A percentile compares a stretch with the other conserved stretches of the same genome.
phyloP scores from a whole-genome alignment of 2,329 filamentous ascomycete species.

The Ophiostoma quercus region DNA sequence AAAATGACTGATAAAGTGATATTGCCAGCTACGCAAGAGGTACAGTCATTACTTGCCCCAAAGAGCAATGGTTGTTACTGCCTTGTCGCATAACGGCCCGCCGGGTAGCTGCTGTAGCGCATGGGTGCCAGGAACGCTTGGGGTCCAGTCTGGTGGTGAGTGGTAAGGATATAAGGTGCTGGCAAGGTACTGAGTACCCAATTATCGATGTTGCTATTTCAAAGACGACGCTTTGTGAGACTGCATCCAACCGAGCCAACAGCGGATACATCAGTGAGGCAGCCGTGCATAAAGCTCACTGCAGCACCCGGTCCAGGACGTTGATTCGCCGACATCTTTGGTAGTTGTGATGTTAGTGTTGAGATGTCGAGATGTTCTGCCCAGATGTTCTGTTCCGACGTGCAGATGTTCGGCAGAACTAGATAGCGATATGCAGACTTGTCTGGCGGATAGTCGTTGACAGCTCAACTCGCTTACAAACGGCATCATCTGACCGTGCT shows the following conservation, averaged over 20 bases:
- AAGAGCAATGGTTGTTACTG: neutral
- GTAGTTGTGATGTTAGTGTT: neutral
- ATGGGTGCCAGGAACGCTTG: neutral
- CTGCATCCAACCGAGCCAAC: neutral
- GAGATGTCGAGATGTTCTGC: neutral
- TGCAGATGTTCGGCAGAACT: neutral
- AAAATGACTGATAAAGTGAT: neutral
- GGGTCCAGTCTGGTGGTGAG: neutral
- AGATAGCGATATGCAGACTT: neutral
- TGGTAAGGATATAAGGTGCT: no score
- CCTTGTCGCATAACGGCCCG: neutral
- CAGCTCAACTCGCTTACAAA: neutral
- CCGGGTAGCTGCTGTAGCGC: conserved; percentile 1
- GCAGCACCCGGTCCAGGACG: neutral
- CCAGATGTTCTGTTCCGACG: neutral
- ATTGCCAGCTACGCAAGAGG: neutral
- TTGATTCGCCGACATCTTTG: neutral
- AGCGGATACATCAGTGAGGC: neutral
- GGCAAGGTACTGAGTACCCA: no score
- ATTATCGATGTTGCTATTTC: no score
- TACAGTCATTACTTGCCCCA: neutral
- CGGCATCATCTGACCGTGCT: conserved; percentile 1
- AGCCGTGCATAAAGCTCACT: conserved; percentile 6
- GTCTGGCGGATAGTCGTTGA: neutral
- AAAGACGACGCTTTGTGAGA: neutral